These are phyloP conservation scores for Magnaporthiopsis rhizophila DNA, from an alignment of 2,329 filamentous ascomycete species.

Conservation along the genomic window DNA sequence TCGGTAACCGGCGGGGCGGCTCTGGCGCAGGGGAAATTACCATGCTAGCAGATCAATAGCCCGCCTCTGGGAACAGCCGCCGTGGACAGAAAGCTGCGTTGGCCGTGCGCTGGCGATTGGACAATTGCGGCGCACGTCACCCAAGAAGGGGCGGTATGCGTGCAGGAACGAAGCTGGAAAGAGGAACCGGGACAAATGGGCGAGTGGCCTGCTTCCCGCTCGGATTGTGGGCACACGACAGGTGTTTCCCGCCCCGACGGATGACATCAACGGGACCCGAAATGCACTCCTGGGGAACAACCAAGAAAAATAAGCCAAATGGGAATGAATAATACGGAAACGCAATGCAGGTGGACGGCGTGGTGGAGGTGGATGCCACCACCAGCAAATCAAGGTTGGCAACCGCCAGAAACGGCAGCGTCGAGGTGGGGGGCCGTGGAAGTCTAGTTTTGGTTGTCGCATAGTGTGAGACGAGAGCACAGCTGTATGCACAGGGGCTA, in stretches of 20 bases:
- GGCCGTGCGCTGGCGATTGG: not conserved
- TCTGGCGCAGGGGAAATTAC: not conserved
- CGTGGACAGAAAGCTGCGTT: not conserved
- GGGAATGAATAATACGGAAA: not conserved
- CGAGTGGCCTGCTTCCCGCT: not conserved
- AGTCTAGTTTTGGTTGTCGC: not conserved
- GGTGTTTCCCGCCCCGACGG: not conserved
- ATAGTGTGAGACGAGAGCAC: not conserved
- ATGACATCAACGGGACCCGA: not conserved
- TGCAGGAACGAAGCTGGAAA: not conserved
- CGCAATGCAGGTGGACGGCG: not conserved
- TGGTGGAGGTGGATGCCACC: not conserved
- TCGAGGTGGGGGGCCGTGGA: too few relatives aligned
- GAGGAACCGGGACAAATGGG: not conserved
- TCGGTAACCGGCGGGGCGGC: not conserved
- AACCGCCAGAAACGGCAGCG: not conserved
- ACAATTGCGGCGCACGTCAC: not conserved
- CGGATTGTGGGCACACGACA: not conserved
- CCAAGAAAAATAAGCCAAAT: too few relatives aligned
- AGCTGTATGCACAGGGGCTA: too few relatives aligned
- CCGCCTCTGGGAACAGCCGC: not conserved
- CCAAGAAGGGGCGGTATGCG: not conserved
- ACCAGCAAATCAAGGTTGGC: not conserved
- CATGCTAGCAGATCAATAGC: not conserved
- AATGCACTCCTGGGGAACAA: not conserved